Conservation (phyloP, 2,329 filamentous ascomycete species). For the Zymoseptoria pseudotritici region DNA sequence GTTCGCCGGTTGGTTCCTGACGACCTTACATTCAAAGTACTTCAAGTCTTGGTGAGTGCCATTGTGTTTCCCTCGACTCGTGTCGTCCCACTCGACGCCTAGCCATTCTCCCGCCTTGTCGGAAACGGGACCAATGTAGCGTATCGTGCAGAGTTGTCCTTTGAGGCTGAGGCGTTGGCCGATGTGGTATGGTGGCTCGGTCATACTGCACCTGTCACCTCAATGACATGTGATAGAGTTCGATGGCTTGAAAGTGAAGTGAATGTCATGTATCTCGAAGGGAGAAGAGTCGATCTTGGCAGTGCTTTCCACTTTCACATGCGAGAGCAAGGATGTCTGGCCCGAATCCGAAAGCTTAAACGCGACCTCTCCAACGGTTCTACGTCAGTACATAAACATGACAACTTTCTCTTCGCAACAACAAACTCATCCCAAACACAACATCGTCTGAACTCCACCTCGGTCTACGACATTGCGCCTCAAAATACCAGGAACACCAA, state of each 20-base stretch:
- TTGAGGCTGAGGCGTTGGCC: conserved; percentile 77
- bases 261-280: not conserved
- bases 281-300: not conserved
- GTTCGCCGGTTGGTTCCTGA: conserved; percentile 3
- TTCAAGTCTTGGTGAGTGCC: conserved; percentile 70
- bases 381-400: not conserved
- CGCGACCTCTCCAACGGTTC: not conserved
- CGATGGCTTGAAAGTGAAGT: not conserved
- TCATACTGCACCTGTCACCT: not conserved
- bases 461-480: not conserved
- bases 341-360: not conserved
- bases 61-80: conserved; percentile 78
- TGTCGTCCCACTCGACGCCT: conserved; percentile 94
- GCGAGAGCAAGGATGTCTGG: not conserved
- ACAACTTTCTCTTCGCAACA: not conserved
- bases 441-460: not conserved
- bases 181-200: conserved; percentile 7
- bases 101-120: conserved; percentile 77
- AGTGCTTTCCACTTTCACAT: not conserved
- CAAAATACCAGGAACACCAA: not conserved
- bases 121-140: conserved; percentile 69
- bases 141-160: conserved; percentile 70
- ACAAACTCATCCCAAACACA: not conserved
- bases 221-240: not conserved
- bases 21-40: conserved; percentile 70